phyloP scores from a whole-genome alignment of 2,329 filamentous ascomycete species.

The Stagonosporopsis tanaceti region DNA sequence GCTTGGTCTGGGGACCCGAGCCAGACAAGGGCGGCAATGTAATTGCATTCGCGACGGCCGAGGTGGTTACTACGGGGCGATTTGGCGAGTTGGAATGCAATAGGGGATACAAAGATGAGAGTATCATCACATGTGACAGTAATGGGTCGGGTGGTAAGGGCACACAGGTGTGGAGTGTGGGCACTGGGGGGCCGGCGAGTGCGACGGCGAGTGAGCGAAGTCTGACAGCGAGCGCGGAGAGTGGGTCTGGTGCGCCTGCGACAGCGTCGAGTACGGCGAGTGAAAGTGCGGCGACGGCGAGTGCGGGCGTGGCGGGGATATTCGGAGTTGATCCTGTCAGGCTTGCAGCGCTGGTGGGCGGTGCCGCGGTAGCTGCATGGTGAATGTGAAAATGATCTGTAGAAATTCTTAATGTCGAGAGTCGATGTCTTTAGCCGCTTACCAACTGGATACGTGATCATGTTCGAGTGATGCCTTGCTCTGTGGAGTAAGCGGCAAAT shows the following conservation, averaged over 20 bases:
- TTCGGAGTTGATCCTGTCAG: conserved; percentile 4
- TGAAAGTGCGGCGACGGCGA: conserved; percentile 1
- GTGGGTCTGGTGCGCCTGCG: not conserved
- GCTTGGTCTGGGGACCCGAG: not conserved
- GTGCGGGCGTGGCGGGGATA: conserved; percentile 1
- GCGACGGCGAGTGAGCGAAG: not conserved
- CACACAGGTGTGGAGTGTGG: not conserved
- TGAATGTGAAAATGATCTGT: not conserved
- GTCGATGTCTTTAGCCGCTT: not conserved
- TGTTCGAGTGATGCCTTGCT: too few relatives aligned
- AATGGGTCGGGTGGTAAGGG: conserved; percentile 1
- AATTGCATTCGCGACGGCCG: conserved; percentile 7
- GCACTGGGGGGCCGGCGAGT: not conserved
- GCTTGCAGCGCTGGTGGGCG: conserved; percentile 11
- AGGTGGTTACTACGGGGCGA: not conserved
- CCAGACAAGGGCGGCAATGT: conserved; percentile 3
- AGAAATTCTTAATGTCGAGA: not conserved
- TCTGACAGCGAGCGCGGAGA: not conserved
- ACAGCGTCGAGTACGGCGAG: conserved; percentile 7
- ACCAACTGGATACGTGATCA: too few relatives aligned
- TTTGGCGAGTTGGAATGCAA: conserved; percentile 5
- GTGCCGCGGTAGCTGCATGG: conserved; percentile 7
- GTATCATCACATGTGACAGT: not conserved
- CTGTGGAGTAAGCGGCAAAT: too few relatives aligned
- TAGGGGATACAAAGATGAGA: not conserved